Conservation (phyloP, 2,329 filamentous ascomycete genomes). For the Sporothrix curviconia region DNA sequence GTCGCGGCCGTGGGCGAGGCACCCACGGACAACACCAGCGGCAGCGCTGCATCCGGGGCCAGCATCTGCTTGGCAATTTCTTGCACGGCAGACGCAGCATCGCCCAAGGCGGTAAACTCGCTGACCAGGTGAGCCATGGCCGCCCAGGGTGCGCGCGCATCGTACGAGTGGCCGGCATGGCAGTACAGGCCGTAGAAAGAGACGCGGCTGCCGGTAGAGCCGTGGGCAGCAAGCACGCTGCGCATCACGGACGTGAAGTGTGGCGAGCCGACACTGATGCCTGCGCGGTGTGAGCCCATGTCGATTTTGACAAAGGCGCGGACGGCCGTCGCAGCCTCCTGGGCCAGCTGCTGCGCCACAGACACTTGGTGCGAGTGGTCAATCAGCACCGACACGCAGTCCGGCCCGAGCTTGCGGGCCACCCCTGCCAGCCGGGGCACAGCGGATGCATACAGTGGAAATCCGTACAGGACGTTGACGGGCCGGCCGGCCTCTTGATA, state of each 20-base stretch:
- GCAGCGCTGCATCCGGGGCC: background rate
- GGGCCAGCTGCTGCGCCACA: conserved; percentile 24
- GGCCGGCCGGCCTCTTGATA: conserved; percentile 46
- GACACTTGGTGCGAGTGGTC: conserved; percentile 60
- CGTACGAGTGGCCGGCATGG: conserved; percentile 69
- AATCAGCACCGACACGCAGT: conserved; percentile 57
- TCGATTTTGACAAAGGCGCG: conserved; percentile 67
- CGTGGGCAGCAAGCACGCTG: conserved; percentile 31
- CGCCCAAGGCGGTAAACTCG: conserved; percentile 51
- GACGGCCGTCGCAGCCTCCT: conserved; percentile 30
- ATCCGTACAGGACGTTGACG: conserved; percentile 64
- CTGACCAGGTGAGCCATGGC: conserved; percentile 52
- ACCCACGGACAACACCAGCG: conserved; percentile 59
- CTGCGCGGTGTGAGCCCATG: conserved; percentile 65
- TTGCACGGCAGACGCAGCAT: conserved; percentile 32
- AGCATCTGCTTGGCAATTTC: background rate
- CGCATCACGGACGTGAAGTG: conserved; percentile 42
- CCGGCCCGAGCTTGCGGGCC: conserved; percentile 47
- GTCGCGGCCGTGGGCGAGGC: conserved; percentile 69
- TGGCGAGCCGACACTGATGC: conserved; percentile 47
- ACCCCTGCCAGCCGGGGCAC: conserved; percentile 54
- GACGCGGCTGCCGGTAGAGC: conserved; percentile 31
- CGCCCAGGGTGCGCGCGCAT: conserved; percentile 43
- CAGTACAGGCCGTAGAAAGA: conserved; percentile 61
- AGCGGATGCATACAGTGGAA: conserved; percentile 58